phyloP scores from a whole-genome alignment of 768 basidiomycete species.

The Pleurotus djamor region DNA sequence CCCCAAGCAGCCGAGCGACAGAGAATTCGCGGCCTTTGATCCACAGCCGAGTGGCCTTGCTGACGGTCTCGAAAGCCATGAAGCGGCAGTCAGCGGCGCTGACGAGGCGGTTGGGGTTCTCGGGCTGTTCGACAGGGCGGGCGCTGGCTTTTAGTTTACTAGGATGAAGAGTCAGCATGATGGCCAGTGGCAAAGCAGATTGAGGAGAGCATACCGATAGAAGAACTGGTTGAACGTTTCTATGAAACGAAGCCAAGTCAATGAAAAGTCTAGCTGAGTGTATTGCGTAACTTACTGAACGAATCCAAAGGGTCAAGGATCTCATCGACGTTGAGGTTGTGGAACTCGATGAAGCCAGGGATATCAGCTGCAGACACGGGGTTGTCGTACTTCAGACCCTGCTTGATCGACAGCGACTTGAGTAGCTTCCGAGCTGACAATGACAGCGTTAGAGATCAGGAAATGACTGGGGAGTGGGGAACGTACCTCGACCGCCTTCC shows the following conservation, averaged over 20 bases:
- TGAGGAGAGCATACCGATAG: too few species aligned
- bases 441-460: conserved; percentile 5
- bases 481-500: conserved; percentile 80
- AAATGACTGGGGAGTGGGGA: background rate
- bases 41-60: conserved; percentile 88
- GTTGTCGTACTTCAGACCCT: conserved; percentile 90
- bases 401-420: conserved; percentile 89
- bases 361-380: conserved; percentile 86
- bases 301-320: conserved; percentile 79
- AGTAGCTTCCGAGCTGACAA: conserved; percentile 73
- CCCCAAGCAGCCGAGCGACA: conserved; percentile 76
- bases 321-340: conserved; percentile 79
- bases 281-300: conserved; percentile 60
- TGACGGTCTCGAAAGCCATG: conserved; percentile 88
- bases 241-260: conserved; percentile 21
- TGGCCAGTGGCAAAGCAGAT: background rate
- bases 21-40: conserved; percentile 97
- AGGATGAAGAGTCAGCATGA: conserved; percentile 8
- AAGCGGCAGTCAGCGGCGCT: conserved; percentile 96
- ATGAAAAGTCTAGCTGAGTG: conserved; percentile 4
- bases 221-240: conserved; percentile 96
- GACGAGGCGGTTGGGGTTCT: conserved; percentile 78
- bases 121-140: conserved; percentile 68
- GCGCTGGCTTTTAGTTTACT: conserved; percentile 86
- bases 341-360: conserved; percentile 85